Evolutionary conservation across 2,329 filamentous ascomycete species (phyloP).

Genomic region (Claviceps africana): DNA sequence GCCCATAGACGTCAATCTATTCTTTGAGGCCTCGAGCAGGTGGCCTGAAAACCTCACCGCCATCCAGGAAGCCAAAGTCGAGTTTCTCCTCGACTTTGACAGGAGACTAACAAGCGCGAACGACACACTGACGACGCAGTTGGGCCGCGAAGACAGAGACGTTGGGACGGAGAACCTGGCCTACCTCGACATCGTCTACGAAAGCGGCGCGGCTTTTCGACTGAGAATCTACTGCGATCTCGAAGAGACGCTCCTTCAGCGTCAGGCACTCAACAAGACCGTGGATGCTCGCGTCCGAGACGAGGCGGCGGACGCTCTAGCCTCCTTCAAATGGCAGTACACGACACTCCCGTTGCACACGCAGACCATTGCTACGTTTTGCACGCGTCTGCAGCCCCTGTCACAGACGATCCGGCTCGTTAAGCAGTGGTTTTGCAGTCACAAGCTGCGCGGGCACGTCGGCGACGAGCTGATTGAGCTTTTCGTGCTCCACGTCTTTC

Average conservation of each 20-base stretch:
- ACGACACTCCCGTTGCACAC: constrained; percentile 63
- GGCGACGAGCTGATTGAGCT: constrained; percentile 74
- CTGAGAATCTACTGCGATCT: constrained; percentile 80
- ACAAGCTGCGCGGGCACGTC: constrained; percentile 67
- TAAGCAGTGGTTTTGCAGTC: constrained; percentile 79
- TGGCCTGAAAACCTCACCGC: constrained; percentile 89
- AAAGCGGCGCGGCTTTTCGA: constrained; percentile 60
- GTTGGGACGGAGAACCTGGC: constrained; percentile 59
- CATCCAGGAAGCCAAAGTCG: constrained; percentile 87
- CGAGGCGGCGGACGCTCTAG: constrained; percentile 54
- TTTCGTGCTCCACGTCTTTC: constrained; percentile 62
- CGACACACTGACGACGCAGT: constrained; percentile 46
- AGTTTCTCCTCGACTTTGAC: constrained; percentile 68
- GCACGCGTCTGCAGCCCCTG: constrained; percentile 65
- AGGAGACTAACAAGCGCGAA: constrained; percentile 52
- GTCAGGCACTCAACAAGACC: constrained; percentile 61
- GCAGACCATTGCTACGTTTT: constrained; percentile 66
- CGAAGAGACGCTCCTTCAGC: constrained; percentile 67
- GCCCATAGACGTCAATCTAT: constrained; percentile 67
- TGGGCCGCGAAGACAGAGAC: constrained; percentile 69
- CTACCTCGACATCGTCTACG: constrained; percentile 70
- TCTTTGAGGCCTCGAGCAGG: constrained; percentile 82
- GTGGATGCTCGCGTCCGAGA: constrained; percentile 52
- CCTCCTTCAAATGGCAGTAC: constrained; percentile 57
- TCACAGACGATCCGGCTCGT: constrained; percentile 71